Conservation (phyloP, 495 filamentous ascomycete species). For the Xanthoparmelia taractica region DNA sequence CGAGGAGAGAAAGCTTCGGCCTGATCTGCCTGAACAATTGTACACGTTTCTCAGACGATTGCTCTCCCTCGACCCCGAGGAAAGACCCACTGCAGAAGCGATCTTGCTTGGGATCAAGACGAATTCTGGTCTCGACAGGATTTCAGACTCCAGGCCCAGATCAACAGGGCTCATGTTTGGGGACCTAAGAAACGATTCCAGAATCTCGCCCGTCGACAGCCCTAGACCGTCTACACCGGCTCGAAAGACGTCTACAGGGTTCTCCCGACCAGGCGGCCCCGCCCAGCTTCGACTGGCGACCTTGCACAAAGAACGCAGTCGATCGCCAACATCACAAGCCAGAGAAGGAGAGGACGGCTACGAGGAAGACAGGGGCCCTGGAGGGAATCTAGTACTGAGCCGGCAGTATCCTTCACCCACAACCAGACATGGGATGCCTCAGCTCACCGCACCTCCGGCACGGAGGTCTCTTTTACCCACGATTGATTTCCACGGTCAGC, state of each 20-base stretch:
- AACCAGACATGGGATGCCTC: constrained; percentile 19
- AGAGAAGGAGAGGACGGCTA: constrained; percentile 1
- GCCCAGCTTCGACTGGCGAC: constrained; percentile 20
- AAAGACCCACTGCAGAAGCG: constrained; percentile 78
- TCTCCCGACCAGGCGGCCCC: constrained; percentile 25
- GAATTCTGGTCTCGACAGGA: constrained; percentile 55
- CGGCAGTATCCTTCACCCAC: constrained; percentile 27
- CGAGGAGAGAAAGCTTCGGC: constrained; percentile 58
- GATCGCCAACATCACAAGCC: constrained; percentile 10
- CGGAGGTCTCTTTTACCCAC: constrained; percentile 16
- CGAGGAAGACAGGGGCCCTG: constrained; percentile 27
- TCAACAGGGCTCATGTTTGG: constrained; percentile 42
- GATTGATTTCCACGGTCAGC: not conserved
- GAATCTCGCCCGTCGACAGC: constrained; percentile 52
- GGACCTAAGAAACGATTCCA: constrained; percentile 49
- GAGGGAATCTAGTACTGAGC: constrained; percentile 30
- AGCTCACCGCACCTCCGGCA: constrained; percentile 23
- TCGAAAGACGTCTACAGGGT: constrained; percentile 28
- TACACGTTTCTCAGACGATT: constrained; percentile 77
- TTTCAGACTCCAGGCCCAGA: constrained; percentile 40
- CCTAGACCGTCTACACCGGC: constrained; percentile 30
- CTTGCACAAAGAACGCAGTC: constrained; percentile 16
- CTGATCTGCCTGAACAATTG: constrained; percentile 78
- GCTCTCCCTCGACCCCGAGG: constrained; percentile 65
- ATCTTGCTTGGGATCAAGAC: constrained; percentile 75